phyloP scores from a whole-genome alignment of 805 yeast species.

The Ogataea glucozyma region DNA sequence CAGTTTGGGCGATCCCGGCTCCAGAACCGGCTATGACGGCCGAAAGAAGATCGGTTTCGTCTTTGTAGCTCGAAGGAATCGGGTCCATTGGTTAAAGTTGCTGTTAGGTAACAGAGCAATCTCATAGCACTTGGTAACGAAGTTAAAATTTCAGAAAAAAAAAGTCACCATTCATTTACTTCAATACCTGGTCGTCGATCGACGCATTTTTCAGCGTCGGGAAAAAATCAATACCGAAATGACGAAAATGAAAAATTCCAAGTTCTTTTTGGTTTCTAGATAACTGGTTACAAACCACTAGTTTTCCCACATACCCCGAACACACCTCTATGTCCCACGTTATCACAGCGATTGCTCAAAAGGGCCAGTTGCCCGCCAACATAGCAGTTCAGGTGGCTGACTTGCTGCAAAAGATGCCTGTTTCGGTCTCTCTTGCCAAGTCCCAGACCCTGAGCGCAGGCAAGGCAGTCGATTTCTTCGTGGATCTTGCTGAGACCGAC shows the following conservation, averaged over 20 bases:
- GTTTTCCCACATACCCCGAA: neutral
- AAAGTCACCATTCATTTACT: too few species aligned
- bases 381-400: constrained; percentile 26
- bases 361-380: constrained; percentile 22
- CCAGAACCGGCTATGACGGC: constrained; percentile 61
- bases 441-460: constrained; percentile 33
- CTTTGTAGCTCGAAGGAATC: constrained; percentile 15
- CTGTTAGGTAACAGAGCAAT: too few species aligned
- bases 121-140: too few species aligned
- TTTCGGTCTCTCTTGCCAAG: constrained; percentile 31
- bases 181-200: constrained; percentile 11
- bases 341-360: constrained; percentile 35
- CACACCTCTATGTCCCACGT: constrained; percentile 26
- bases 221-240: neutral
- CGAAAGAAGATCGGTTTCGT: constrained; percentile 48
- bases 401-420: constrained; percentile 33
- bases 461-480: constrained; percentile 42
- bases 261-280: too few species aligned
- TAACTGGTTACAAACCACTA: too few species aligned
- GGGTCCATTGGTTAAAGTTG: constrained; percentile 12
- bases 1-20: constrained; percentile 64
- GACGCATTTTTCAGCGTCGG: constrained; percentile 8
- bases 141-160: too few species aligned
- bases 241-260: neutral
- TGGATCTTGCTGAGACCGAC: constrained; percentile 24